Percentiles rank a stretch among this genome's conserved stretches.
Conservation (phyloP, 495 filamentous ascomycete species). For the Aspergillus funiculosus region DNA sequence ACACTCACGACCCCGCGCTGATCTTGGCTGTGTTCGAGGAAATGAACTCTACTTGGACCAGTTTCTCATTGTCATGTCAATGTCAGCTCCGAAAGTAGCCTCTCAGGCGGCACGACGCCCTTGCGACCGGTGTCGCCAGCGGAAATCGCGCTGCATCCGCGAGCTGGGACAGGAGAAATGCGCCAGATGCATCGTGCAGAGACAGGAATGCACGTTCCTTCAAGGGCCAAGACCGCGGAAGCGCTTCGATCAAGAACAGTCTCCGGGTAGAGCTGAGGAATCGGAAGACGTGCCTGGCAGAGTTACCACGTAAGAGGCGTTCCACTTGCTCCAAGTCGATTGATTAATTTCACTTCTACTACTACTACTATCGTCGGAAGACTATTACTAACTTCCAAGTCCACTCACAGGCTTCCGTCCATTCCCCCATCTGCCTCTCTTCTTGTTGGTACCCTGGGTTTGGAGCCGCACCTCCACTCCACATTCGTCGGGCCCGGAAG, state of each 20-base stretch:
- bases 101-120: slow-evolving; percentile 4
- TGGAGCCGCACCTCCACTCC: slow-evolving; percentile 22
- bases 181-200: slow-evolving; percentile 12
- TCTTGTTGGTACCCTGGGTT: slow-evolving; percentile 18
- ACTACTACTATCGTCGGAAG: too few species aligned
- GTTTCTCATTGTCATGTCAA: too few species aligned
- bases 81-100: background rate
- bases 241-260: slow-evolving; percentile 1
- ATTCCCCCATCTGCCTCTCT: slow-evolving; percentile 7
- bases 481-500: slow-evolving; percentile 21
- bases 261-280: background rate
- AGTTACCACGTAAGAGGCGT: background rate
- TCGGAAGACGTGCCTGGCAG: slow-evolving; percentile 1
- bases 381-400: background rate
- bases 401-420: background rate
- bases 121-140: slow-evolving; percentile 17
- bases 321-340: background rate
- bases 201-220: slow-evolving; percentile 18
- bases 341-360: background rate
- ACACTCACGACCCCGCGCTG: too few species aligned
- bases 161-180: slow-evolving; percentile 17
- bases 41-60: too few species aligned
- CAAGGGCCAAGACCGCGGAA: slow-evolving; percentile 14
- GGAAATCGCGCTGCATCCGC: slow-evolving; percentile 18
- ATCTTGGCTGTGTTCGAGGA: too few species aligned